These are phyloP conservation scores for Suillus discolor DNA, from an alignment of 768 basidiomycete genomes.

Conservation along the genomic window DNA sequence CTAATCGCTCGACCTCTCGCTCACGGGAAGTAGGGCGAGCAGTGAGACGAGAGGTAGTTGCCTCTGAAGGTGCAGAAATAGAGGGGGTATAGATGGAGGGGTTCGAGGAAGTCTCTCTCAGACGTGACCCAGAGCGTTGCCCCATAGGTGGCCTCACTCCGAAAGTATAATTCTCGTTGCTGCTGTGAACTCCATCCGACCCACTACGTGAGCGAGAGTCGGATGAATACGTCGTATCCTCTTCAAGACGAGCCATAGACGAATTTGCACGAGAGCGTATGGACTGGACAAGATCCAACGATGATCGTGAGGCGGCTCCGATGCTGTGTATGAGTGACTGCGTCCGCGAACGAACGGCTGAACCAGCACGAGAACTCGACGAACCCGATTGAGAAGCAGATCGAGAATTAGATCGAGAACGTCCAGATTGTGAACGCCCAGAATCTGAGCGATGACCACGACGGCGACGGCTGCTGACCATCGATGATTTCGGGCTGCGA, in stretches of 20 bases:
- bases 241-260: slow-evolving; percentile 70
- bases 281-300: slow-evolving; percentile 55
- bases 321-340: slow-evolving; percentile 70
- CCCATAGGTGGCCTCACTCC: slow-evolving; percentile 34
- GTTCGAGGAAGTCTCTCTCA: slow-evolving; percentile 19
- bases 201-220: slow-evolving; percentile 42
- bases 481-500: slow-evolving; percentile 51
- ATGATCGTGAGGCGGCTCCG: slow-evolving; percentile 60
- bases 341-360: slow-evolving; percentile 60
- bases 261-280: slow-evolving; percentile 61
- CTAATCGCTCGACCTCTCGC: slow-evolving; percentile 24
- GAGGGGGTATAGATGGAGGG: slow-evolving; percentile 16
- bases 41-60: slow-evolving; percentile 27
- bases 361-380: slow-evolving; percentile 47
- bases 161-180: slow-evolving; percentile 75
- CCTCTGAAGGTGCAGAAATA: slow-evolving; percentile 27
- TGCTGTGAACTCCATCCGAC: slow-evolving; percentile 48
- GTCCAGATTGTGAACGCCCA: slow-evolving; percentile 40
- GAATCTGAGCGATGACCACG: slow-evolving; percentile 26
- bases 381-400: slow-evolving; percentile 26
- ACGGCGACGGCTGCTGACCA: slow-evolving; percentile 35
- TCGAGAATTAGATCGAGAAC: slow-evolving; percentile 26
- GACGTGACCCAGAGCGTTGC: slow-evolving; percentile 19
- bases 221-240: slow-evolving; percentile 43
- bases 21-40: slow-evolving; percentile 18